These are phyloP conservation scores for Aegilops bicornis DNA, from an alignment of 176 grass and related monocot genomes.

Conservation along the genomic window DNA sequence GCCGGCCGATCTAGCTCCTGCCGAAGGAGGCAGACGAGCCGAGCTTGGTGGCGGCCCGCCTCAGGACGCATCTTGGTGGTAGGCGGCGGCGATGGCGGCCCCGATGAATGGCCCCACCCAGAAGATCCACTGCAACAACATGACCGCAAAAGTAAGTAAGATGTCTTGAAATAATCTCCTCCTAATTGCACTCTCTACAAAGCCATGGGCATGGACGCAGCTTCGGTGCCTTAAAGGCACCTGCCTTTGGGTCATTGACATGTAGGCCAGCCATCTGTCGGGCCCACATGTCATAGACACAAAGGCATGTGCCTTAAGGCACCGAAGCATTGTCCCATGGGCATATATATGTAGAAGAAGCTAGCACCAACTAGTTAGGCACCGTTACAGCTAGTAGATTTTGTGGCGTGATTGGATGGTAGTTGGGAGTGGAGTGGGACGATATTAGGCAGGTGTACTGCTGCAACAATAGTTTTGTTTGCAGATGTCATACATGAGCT, in stretches of 20 bases:
- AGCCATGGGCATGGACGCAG: background rate
- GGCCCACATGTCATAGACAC: too few relatives aligned
- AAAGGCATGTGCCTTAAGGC: too few relatives aligned
- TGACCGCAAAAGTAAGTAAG: background rate
- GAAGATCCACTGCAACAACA: slow-evolving; percentile 82
- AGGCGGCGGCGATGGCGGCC: slow-evolving; percentile 59
- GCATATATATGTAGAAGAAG: background rate
- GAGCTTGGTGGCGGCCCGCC: slow-evolving; percentile 62
- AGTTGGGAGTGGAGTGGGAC: background rate
- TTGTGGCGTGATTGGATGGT: background rate
- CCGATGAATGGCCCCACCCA: slow-evolving; percentile 81
- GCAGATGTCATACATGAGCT: slow-evolving; percentile 2
- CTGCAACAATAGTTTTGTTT: background rate
- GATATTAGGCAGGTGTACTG: background rate
- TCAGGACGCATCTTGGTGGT: too few relatives aligned
- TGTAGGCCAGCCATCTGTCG: too few relatives aligned
- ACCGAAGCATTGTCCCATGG: too few relatives aligned
- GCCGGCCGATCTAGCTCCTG: slow-evolving; percentile 5
- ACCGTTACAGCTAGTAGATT: background rate
- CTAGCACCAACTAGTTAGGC: background rate
- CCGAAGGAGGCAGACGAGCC: slow-evolving; percentile 54
- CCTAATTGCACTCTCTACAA: background rate
- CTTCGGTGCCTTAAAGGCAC: too few relatives aligned
- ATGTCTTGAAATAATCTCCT: background rate
- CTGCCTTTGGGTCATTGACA: too few relatives aligned